Base-by-base conservation (phyloP, 129 eudicot species). In the Dittrichia graveolens region DNA sequence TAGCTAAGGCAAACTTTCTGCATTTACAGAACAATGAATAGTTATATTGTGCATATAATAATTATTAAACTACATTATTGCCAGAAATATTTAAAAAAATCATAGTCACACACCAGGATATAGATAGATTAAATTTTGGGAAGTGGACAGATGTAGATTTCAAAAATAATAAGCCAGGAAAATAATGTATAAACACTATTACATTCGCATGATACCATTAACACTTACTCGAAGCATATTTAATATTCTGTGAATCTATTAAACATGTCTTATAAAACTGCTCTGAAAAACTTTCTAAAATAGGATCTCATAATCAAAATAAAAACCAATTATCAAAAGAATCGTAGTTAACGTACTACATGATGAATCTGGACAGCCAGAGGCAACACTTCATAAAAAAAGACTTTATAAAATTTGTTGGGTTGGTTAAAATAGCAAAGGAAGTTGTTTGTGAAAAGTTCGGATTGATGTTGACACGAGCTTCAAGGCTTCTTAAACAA, bases 1-100 rank as follows among this genome's bases (percentile, higher is more conserved):
- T 90, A 94, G 82, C 99, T 94, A 46, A 90, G 89, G 83, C 99
- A 90, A 75, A 94, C 99, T 84, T 94, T 94, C 97, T 94, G 96
- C 71, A 83, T 54, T 50, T 53, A 43, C 61, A 60, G 47, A 71
- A 73, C n/a, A 14, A 73, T 9, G n/a, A 14, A 67, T 73, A 41
- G 44, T 48, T 50, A 66, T 64, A 50, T 71, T 53, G 56, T 61
- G 74, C 66, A 54, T 42, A 52, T 31, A 44, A 11, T 12, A 50
- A 65, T 35, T n/a, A n/a, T n/a, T n/a, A n/a, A n/a, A 39, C 49
- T 39, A 11, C 3, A 39, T 5, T 34, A 6, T 53, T 49, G 38
- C 47, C 53, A 38, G 44, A 12, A 58, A 71, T 34, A 6, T 7
- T 42, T 44, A n/a, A 6, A 69, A 48, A 46, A n/a, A 8, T 41